Base-by-base conservation (phyloP, 495 filamentous ascomycete genomes). In the Astrocystis sublimbata region DNA sequence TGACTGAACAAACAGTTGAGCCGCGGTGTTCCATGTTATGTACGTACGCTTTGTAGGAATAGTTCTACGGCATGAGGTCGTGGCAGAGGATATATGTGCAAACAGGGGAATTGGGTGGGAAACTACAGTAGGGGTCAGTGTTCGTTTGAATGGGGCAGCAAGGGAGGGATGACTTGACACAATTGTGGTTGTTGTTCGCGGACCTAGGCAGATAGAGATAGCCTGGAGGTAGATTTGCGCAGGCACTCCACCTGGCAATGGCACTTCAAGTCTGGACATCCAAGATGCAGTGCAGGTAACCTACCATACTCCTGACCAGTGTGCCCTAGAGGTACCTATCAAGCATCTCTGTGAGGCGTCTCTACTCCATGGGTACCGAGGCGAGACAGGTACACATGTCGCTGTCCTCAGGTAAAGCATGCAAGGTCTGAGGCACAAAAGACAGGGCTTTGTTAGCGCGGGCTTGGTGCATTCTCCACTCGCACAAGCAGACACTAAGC, bases 401-500 rank as follows among this genome's bases (percentile, higher is more conserved):
- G 58, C 52, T 36, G 46, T n/a, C 35, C 45, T 40, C 36, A 41
- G 35, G 36, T 41, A 2, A 31, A 36, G 35, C 24, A 24, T 38
- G 46, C 46, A 33, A 15, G 38, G 6, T 21, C 54, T 28, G 54
- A 57, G 54, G 54, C 54, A 54, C 26, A 57, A 40, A 57, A 52
- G 49, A 17, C 45, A 59, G 56, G 56, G 56, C 56, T 19, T 59
- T 49, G 26, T 43, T 59, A 59, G 56, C 23, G 31, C 12, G 56
- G 42, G 15, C 56, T 45, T 57, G 60, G 60, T 41, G 24, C 19
- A 41, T n/a, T 46, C 60, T 24, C 60, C 60, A 62, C 60, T 53
- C 59, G 55, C 49, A 61, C 59, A 62, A 54, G 8, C n/a, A 33
- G 38, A 54, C 49, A 23, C 59, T 54, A 45, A 40, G 31, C 58